Evolutionary conservation across 305 asterid genomes (phyloP).

Genomic region (Petunia hybrid): DNA sequence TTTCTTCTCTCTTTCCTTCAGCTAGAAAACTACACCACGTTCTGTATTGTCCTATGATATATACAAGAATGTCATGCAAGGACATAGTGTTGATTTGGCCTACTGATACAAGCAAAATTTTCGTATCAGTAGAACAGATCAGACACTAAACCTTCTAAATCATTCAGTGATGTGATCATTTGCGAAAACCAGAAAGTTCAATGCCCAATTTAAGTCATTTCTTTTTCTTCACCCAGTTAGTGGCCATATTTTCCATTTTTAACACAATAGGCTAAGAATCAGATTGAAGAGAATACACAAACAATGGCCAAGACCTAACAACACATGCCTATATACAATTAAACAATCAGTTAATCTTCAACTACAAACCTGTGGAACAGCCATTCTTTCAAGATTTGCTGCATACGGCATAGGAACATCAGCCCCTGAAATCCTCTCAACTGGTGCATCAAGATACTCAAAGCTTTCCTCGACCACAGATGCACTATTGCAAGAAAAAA

Average conservation of each 20-base stretch:
- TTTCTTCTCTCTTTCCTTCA: background rate
- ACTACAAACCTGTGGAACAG: conserved; percentile 80
- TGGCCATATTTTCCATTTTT: background rate
- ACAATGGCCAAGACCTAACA: background rate
- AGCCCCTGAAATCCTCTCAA: conserved; percentile 90
- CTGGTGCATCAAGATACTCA: conserved; percentile 86
- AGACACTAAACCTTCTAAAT: background rate
- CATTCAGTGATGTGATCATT: background rate
- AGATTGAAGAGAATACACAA: background rate
- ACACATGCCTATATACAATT: too few species aligned
- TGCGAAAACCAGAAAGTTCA: background rate
- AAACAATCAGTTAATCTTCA: background rate
- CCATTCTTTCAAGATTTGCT: conserved; percentile 86
- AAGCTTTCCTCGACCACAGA: conserved; percentile 83
- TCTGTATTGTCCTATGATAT: background rate
- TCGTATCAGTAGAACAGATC: background rate
- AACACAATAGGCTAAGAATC: background rate
- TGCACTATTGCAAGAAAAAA: conserved; percentile 56
- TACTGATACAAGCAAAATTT: too few species aligned
- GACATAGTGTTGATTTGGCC: too few species aligned
- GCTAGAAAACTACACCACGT: background rate
- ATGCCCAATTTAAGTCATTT: background rate
- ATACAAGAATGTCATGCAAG: background rate
- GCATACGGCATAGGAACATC: conserved; percentile 95
- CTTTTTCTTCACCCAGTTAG: background rate